Base-by-base conservation (phyloP, 331 rosid genomes). In the Spiraea crenata region DNA sequence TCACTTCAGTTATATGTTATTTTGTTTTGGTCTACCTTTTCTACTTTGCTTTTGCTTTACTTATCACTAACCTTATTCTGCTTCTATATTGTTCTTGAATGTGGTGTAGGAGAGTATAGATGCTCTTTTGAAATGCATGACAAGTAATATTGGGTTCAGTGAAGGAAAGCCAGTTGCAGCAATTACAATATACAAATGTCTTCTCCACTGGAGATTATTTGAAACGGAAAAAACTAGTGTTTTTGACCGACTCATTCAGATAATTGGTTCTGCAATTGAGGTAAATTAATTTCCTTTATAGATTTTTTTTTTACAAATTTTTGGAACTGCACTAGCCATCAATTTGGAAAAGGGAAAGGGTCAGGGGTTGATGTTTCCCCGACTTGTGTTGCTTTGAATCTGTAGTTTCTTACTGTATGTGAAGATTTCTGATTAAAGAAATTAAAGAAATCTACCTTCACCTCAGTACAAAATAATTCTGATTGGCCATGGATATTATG, bases 151-250 rank as follows among this genome's bases (percentile, higher is more conserved):
- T 63, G 99, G 99, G 44, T 95, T 85, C 77, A 81, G 74, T 72
- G 96, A 86, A 63, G 99, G 96, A 73, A 89, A 95, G 85, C 96
- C 99, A 54, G 85, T 89, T 75, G 96, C 92, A 66, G 96, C 96
- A 57, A 83, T 86, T 80, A 88, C 91, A 70, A 72, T 89, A 52
- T 91, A 89, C 77, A 91, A 86, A 77, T 95, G 93, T 88, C 79
- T 95, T 41, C 79, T 95, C 39, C 96, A 95, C 77, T 95, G 99
- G 99, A 85, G 41, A 77, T 76, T 79, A 77, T 95, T 95, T 79
- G 99, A 95, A 91, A 88, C 92, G 38, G 98, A 95, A 65, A 87
- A 84, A 84, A 95, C 99, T 38, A 88, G 90, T 83, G 92, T 91
- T 60, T 95, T 91, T 85, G 99, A 95, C 78, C 93, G 86, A 54